Evolutionary conservation across 768 basidiomycete genomes (phyloP).

Genomic region (Lentinula boryana): DNA sequence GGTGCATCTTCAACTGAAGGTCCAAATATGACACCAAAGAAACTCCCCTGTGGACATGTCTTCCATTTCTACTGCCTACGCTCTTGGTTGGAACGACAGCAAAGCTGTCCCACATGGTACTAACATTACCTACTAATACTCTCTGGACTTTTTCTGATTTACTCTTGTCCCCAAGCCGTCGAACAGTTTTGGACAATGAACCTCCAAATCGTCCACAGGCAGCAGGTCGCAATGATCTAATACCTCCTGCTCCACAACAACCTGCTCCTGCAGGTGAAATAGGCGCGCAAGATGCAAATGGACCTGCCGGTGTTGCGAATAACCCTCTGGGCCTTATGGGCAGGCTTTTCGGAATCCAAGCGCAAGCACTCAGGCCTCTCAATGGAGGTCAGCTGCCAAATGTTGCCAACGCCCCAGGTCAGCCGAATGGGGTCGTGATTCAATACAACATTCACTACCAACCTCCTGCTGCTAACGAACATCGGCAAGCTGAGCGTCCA

Average conservation of each 20-base stretch:
- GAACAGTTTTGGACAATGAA: slow-evolving; percentile 62
- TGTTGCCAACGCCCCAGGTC: slow-evolving; percentile 29
- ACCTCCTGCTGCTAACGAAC: slow-evolving; percentile 3
- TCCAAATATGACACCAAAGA: slow-evolving; percentile 94
- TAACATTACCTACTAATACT: slow-evolving; percentile 16
- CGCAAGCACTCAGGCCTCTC: slow-evolving; percentile 34
- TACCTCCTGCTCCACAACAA: slow-evolving; percentile 18
- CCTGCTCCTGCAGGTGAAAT: slow-evolving; percentile 22
- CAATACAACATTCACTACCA: slow-evolving; percentile 64
- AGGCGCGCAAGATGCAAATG: slow-evolving; percentile 27
- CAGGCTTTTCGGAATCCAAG: slow-evolving; percentile 50
- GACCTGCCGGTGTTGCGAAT: slow-evolving; percentile 28
- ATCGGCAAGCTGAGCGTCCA: slow-evolving; percentile 25
- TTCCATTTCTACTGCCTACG: slow-evolving; percentile 98
- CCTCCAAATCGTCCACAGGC: slow-evolving; percentile 25
- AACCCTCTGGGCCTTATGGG: slow-evolving; percentile 48
- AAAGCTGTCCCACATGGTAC: slow-evolving; percentile 98
- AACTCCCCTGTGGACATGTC: slow-evolving; percentile 92
- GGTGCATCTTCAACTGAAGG: slow-evolving; percentile 41
- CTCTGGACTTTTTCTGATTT: background rate
- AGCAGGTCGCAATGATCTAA: slow-evolving; percentile 12
- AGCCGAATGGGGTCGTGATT: slow-evolving; percentile 45
- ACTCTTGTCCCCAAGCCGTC: slow-evolving; percentile 45
- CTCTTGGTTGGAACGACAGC: slow-evolving; percentile 97
- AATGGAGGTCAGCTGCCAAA: slow-evolving; percentile 23